Evolutionary conservation across 2,329 filamentous ascomycete species (phyloP).

Genomic region (Blastomyces parvus): DNA sequence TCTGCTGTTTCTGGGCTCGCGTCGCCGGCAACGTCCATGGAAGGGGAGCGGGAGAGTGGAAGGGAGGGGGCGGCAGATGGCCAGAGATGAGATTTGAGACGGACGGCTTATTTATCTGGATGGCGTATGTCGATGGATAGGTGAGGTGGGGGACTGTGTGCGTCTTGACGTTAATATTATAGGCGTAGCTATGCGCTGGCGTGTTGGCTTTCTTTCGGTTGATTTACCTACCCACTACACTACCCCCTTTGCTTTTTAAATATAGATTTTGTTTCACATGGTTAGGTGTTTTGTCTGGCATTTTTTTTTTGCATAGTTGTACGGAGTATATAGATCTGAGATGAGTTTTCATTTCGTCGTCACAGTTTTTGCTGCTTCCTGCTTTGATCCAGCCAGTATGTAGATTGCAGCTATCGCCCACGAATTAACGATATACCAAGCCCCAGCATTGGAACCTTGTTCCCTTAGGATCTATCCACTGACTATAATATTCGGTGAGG

Average conservation of each 20-base stretch:
- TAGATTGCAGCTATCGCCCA: too few relatives aligned
- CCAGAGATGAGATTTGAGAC: not conserved
- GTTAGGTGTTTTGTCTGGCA: not conserved
- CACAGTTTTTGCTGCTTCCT: not conserved
- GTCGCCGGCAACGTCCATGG: slow-evolving; percentile 28
- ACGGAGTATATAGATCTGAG: not conserved
- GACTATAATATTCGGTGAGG: not conserved
- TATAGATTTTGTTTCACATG: not conserved
- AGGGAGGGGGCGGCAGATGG: not conserved
- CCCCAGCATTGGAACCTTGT: too few relatives aligned
- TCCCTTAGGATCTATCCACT: too few relatives aligned
- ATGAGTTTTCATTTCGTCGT: not conserved
- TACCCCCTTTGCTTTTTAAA: not conserved
- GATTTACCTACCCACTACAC: not conserved
- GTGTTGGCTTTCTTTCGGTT: not conserved
- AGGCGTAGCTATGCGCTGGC: not conserved
- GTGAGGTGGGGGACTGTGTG: too few relatives aligned
- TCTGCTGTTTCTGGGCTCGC: slow-evolving; percentile 32
- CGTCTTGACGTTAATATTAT: not conserved
- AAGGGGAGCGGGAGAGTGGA: slow-evolving; percentile 4
- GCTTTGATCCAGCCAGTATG: too few relatives aligned
- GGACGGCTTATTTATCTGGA: not conserved
- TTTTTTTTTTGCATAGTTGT: not conserved
- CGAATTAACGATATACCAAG: too few relatives aligned
- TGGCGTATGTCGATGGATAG: not conserved